Evolutionary conservation across 352 stramenopile species (phyloP).

Genomic region (Phytophthora macrochlamydospora): DNA sequence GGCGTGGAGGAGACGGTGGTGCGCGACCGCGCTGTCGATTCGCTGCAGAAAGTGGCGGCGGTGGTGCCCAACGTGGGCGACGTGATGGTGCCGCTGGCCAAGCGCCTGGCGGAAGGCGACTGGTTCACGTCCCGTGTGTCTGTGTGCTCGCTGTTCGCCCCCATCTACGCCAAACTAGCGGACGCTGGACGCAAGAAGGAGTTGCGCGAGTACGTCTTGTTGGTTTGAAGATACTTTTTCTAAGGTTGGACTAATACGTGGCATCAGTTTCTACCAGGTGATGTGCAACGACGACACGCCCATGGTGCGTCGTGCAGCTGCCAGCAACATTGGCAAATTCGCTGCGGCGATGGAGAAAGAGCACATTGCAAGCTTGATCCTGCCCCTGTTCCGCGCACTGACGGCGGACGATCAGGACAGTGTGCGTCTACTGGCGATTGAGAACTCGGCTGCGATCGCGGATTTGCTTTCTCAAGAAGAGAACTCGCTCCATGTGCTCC

Average conservation of each 20-base stretch:
- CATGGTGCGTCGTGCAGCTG: conserved; percentile 85
- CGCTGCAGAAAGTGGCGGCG: conserved; percentile 73
- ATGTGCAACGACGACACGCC: conserved; percentile 88
- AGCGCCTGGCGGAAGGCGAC: conserved; percentile 82
- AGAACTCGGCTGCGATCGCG: conserved; percentile 82
- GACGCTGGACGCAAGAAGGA: conserved; percentile 76
- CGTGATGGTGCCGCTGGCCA: conserved; percentile 75
- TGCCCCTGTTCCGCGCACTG: conserved; percentile 90
- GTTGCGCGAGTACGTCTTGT: conserved; percentile 73
- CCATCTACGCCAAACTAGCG: conserved; percentile 68
- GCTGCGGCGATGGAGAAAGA: conserved; percentile 77
- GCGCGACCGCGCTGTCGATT: conserved; percentile 79
- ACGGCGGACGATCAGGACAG: conserved; percentile 94
- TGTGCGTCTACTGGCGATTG: conserved; percentile 92
- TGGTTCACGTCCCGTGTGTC: conserved; percentile 91
- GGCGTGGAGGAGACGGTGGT: conserved; percentile 95
- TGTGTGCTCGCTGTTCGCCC: conserved; percentile 83
- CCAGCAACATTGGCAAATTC: conserved; percentile 85
- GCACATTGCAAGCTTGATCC: conserved; percentile 61
- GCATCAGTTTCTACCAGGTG: conserved; percentile 69
- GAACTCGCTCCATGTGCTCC: conserved; percentile 76
- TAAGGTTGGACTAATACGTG: conserved; percentile 2
- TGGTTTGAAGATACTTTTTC: background rate
- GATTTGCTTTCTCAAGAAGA: conserved; percentile 77
- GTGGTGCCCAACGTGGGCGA: conserved; percentile 69